Evolutionary conservation across 805 yeast genomes (phyloP), one percentile per base, ranked within the genome.

Genomic region (Huiozyma naganishii): DNA sequence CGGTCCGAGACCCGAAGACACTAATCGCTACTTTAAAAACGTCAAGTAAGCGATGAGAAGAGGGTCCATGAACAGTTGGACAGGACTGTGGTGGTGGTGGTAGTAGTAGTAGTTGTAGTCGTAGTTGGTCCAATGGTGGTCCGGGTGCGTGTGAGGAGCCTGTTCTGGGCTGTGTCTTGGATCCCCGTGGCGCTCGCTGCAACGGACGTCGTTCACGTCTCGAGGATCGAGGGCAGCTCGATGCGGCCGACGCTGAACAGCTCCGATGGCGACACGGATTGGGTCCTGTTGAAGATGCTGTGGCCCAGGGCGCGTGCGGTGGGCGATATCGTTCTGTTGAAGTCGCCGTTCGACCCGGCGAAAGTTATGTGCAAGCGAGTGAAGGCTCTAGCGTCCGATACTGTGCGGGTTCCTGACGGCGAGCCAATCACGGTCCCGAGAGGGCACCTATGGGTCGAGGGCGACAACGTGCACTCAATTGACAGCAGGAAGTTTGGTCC

Each of bases 221-320:
- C 85, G 11, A 75, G 77, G 61, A 74, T 88, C 12, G 74, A 79
- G 37, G 97, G 97, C 1, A 64, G 73, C 35, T 85, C 95, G 27
- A 89, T 89, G 97, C 71, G 83, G 42, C 97, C 97, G 1, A 77
- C 95, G 0, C 73, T 88, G 55, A 89, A 89, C 61, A 90, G 94
- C 0, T 75, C 74, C 17, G 71, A 59, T 27, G 62, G 38, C 62
- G 63, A 50, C 61, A 66, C 67, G 5, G 88, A 82, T 54, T 73
- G 80, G 64, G 87, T 85, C 1, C 52, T 84, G 3, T 67, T 89
- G 12, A 45, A 45, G 12, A 36, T 10, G 32, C 11, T 34, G 17
- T 6, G 17, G 27, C 29, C 41, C 28, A n/a, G 29, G 7, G 17
- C 27, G 12, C 27, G 27, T 32, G 9, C 29, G 9, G 62, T 74